These are phyloP conservation scores for Kodamaea anthophila DNA, from an alignment of 1,139 yeast genomes.

Conservation along the genomic window DNA sequence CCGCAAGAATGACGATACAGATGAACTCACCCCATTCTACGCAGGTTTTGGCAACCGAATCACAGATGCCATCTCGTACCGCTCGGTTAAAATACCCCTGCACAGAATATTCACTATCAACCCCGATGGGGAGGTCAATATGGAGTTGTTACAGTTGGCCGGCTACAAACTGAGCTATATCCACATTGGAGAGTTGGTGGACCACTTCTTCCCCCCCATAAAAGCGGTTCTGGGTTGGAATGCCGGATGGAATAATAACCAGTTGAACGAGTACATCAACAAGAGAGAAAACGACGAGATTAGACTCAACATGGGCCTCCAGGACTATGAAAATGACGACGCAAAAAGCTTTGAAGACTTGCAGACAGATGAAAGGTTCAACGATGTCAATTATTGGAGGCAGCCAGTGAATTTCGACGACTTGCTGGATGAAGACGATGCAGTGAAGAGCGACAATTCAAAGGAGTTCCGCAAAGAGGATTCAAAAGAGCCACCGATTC, in stretches of 20 bases:
- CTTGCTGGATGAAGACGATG: constrained; percentile 42
- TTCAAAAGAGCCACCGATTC: constrained; percentile 1
- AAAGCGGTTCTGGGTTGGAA: constrained; percentile 31
- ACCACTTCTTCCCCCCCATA: constrained; percentile 95
- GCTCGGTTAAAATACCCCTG: constrained; percentile 91
- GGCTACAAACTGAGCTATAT: constrained; percentile 88
- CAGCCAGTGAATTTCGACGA: constrained; percentile 58
- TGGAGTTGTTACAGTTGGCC: constrained; percentile 91
- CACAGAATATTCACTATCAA: constrained; percentile 94
- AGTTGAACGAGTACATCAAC: constrained; percentile 30
- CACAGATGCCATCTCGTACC: constrained; percentile 92
- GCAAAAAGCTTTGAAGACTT: constrained; percentile 13
- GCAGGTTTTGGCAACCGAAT: constrained; percentile 98
- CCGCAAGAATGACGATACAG: constrained; percentile 15
- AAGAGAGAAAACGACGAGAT: constrained; percentile 11
- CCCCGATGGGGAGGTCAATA: constrained; percentile 94
- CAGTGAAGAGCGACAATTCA: constrained; percentile 6
- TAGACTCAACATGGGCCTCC: constrained; percentile 4
- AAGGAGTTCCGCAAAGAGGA: constrained; percentile 1
- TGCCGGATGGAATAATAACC: constrained; percentile 34
- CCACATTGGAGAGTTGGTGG: constrained; percentile 88
- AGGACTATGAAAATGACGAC: constrained; percentile 1
- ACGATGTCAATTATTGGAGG: constrained; percentile 91
- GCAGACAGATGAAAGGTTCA: constrained; percentile 53
- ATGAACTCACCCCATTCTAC: constrained; percentile 69